These are phyloP conservation scores for Prunus armeniaca DNA, from an alignment of 306 rosid genomes.

Conservation along the genomic window DNA sequence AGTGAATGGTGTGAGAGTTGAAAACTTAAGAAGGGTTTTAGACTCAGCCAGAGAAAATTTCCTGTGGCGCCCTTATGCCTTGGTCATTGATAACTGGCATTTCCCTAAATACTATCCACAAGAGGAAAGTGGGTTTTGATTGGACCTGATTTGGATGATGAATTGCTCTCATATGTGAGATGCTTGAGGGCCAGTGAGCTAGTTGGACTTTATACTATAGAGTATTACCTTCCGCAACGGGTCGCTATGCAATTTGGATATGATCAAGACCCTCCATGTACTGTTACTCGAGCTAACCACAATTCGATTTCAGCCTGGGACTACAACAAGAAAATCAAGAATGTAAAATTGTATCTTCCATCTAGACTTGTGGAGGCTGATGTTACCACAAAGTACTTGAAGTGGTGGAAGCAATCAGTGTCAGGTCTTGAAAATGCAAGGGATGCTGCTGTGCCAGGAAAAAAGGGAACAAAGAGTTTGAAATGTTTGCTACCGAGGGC, in stretches of 20 bases:
- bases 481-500: not conserved
- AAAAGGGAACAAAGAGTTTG: not conserved
- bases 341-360: constrained; percentile 34
- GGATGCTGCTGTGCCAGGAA: not conserved
- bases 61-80: constrained; percentile 20
- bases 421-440: not conserved
- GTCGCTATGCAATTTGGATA: constrained; percentile 59
- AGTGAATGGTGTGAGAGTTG: not conserved
- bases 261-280: constrained; percentile 53
- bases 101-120: constrained; percentile 26
- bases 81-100: not conserved
- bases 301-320: constrained; percentile 29
- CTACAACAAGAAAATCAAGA: constrained; percentile 24
- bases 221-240: constrained; percentile 26
- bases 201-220: not conserved
- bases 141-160: not conserved
- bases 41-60: constrained; percentile 14
- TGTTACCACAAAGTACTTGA: constrained; percentile 15
- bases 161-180: not conserved
- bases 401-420: constrained; percentile 17
- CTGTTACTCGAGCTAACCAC: not conserved
- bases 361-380: constrained; percentile 29
- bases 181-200: constrained; percentile 2
- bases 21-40: not conserved
- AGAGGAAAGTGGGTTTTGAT: constrained; percentile 22